Evolutionary conservation across 2,329 filamentous ascomycete species (phyloP), one percentile per base, ranked within the genome.

Genomic region (Colletotrichum sp.): DNA sequence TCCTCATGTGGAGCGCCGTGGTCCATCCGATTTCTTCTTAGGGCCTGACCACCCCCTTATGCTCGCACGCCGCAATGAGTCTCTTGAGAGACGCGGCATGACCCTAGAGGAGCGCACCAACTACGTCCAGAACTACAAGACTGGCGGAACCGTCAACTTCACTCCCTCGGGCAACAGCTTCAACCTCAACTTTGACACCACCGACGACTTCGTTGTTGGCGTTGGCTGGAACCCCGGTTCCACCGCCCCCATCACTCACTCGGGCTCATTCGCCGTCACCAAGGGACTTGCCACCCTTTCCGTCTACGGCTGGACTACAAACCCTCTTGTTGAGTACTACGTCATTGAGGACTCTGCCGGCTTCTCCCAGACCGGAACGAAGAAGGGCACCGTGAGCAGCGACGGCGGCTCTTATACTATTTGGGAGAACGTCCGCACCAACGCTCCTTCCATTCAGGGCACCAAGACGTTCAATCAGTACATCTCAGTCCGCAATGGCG

Each of bases 271-370:
- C 67, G 24, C 30, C 8, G 55, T 69, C 22, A 62, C 67, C 15
- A 69, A 59, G 48, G 67, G 67, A 22, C 55, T 69, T 13, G 67
- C 32, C 12, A 69, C 67, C 24, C 68, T 66, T 65, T 64, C 68
- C 15, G 59, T 92, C n/a, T 92, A 92, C 79, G 90, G 90, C 62
- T 92, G 90, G 89, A 90, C 88, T 3, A 84, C 81, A 22, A 86
- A 85, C 80, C 89, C 89, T 0, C 82, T 90, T n/a, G 84, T 91
- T 80, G 90, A 92, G 78, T 91, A 91, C 84, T 92, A 92, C 83
- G 88, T 92, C 74, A 85, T 91, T 78, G 90, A 92, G 75, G 69
- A 77, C 52, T 68, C 75, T 22, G 67, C 39, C 55, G 48, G 48
- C 28, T 66, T 32, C 16, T 55, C 60, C 4, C 67, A n/a, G 82